phyloP scores from a whole-genome alignment of 2,329 filamentous ascomycete genomes.

The Ophiostoma piceae region DNA sequence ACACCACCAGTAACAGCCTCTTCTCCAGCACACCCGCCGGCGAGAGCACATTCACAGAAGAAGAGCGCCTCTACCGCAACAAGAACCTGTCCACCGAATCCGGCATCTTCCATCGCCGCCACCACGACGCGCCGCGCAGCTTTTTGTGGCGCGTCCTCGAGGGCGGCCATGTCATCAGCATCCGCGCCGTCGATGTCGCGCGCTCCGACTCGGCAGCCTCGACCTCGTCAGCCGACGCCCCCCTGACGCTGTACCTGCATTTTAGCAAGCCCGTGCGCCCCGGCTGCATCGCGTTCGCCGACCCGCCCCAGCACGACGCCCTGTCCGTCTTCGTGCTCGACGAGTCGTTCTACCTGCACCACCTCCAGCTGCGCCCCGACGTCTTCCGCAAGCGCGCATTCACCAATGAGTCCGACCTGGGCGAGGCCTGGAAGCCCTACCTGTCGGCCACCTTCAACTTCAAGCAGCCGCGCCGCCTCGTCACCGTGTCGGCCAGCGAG shows the following conservation, averaged over 20 bases:
- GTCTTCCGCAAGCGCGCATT: constrained; percentile 68
- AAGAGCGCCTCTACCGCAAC: constrained; percentile 61
- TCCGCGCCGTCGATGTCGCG: constrained; percentile 76
- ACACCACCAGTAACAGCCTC: background rate
- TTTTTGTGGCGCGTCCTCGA: constrained; percentile 90
- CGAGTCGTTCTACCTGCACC: constrained; percentile 72
- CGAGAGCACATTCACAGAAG: constrained; percentile 51
- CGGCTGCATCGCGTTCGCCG: constrained; percentile 75
- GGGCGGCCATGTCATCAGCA: constrained; percentile 70
- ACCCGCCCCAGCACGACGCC: constrained; percentile 70
- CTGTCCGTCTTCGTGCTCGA: constrained; percentile 77
- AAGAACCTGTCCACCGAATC: constrained; percentile 71
- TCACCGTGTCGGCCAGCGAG: constrained; percentile 66
- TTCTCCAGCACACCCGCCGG: constrained; percentile 29
- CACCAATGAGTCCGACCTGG: constrained; percentile 63
- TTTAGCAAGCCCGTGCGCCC: constrained; percentile 70
- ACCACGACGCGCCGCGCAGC: constrained; percentile 69
- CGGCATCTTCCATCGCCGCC: constrained; percentile 77
- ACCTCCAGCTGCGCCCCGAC: constrained; percentile 74
- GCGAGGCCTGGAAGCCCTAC: constrained; percentile 70
- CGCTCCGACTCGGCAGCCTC: background rate
- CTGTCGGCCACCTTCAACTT: constrained; percentile 68
- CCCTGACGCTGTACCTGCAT: constrained; percentile 69
- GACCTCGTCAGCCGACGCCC: constrained; percentile 53
- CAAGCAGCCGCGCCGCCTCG: constrained; percentile 73